Base-by-base conservation (phyloP, 2,329 filamentous ascomycete genomes). In the Aotearoamyces nothofagi region DNA sequence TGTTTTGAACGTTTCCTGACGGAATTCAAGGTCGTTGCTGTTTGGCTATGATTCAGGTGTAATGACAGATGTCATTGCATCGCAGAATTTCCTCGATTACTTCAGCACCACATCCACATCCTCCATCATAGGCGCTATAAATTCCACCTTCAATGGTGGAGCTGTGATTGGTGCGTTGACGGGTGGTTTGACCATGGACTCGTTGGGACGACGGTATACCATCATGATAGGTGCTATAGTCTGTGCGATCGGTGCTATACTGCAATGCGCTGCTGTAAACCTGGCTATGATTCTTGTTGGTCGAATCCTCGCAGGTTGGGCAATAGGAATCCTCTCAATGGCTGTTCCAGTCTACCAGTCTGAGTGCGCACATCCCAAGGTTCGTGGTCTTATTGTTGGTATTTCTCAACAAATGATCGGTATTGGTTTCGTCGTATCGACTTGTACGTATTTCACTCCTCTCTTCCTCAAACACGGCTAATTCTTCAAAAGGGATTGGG, bases 331-430 rank as follows among this genome's bases (percentile, higher is more conserved):
- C 33, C 53, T 74, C 12, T 60, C 60, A 38, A 73, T 73, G 68
- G 69, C 74, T 36, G 55, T 75, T 24, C 69, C 69, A 2, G 44
- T 74, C 1, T 75, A 74, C 42, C 69, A 74, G 41, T 68, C 68
- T 11, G 70, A 76, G 39, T 50, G 74, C 26, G 63, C 65, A 5
- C 69, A 74, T 46, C 69, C 69, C 3, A 58, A 57, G 34, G 74
- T 74, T 38, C 64, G 69, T 47, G 69, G 70, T 15, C 57, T 62
- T 36, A 56, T 75, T 17, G 73, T 68, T 9, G 58, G 62, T 9
- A 49, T 75, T 9, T 67, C 73, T 44, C 69, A 74, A 38, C 71
- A 73, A 42, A 73, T 75, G 67, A 44, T 74, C 14, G 69, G 67
- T 8, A 56, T 74, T 17, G 69, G 70, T 30, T 55, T 65, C 23